Conservation (phyloP, 1,284 basidiomycete species). For the Xerocomus minutiporus region DNA sequence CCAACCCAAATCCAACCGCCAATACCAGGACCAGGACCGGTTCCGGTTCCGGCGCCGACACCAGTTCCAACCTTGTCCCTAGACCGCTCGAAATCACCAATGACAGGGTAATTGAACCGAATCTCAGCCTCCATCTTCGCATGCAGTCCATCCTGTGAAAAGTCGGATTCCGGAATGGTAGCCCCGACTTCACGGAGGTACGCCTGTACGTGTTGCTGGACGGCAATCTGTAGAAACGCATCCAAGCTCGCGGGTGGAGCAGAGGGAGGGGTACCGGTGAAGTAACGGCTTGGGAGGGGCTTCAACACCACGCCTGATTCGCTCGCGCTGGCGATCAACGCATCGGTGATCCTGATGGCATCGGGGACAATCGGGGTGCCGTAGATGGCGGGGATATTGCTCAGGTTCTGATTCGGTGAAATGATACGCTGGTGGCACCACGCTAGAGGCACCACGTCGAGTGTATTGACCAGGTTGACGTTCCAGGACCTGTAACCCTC, state of each 20-base stretch:
- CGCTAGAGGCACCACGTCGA: conserved; percentile 12
- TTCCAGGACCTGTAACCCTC: conserved; percentile 16
- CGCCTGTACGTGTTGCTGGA: conserved; percentile 2
- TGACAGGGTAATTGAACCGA: conserved; percentile 5
- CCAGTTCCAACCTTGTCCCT: background rate
- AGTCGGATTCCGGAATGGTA: background rate
- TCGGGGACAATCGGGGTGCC: conserved; percentile 2
- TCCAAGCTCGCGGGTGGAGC: background rate
- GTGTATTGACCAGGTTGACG: conserved; percentile 17
- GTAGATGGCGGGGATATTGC: conserved; percentile 17
- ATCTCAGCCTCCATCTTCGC: conserved; percentile 6
- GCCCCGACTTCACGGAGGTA: conserved; percentile 1
- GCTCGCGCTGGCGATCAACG: background rate
- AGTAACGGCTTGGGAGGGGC: conserved; percentile 11
- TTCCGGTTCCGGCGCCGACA: background rate
- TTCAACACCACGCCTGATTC: conserved; percentile 3
- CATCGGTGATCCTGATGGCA: background rate
- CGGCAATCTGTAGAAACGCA: background rate
- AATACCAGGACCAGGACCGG: background rate
- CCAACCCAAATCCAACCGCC: background rate
- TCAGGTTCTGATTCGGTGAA: conserved; percentile 10
- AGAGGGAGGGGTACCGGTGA: background rate
- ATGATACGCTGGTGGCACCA: conserved; percentile 1
- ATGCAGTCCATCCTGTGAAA: background rate
- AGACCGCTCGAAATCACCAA: conserved; percentile 6